Base-by-base conservation (phyloP, 106 monocot species). In the Apostasia ramifera region DNA sequence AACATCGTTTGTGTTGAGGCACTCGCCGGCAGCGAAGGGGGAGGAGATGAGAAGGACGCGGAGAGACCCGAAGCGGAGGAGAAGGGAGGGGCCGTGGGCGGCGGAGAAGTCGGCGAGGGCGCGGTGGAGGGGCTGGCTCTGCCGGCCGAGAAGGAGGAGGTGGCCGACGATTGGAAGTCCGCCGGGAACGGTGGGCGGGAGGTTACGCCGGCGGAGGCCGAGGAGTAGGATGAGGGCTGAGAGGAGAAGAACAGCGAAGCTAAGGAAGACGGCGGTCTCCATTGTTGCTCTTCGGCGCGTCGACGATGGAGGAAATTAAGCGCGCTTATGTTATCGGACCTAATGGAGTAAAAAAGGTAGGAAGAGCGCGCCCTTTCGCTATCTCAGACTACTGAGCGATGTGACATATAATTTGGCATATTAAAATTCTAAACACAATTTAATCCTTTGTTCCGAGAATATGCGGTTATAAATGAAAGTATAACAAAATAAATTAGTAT, bases 121-220 rank as follows among this genome's bases (percentile, higher is more conserved):
- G 49, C 39, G 13, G 67, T 52, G 52, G 52, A 67, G 45, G 46
- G 45, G 67, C 9, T 38, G 8, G 7, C 8, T 3, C 8, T 7
- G 61, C 2, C 3, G 61, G 2, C 37, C 5, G 53, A 46, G 0
- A 15, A 56, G 46, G 56, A 44, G 57, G 40, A 70, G 70, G 6
- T 70, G 70, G 26, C 70, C 70, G 7, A 70, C 15, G n/a, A 70
- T 42, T 6, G 70, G 70, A 1, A 70, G 57, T 5, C 13, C 5
- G 12, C 13, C 44, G 0, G 70, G 44, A 44, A 41, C 12, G 26
- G 57, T 50, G 5, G 70, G 70, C 12, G 12, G 65, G 6, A 57
- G 57, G 47, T 53, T 11, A 38, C 49, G 66, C 13, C 14, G 53
- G 2, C 38, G 47, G 39, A 6, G 68, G 53, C 1, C 6, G 68